Conservation (phyloP, 1,284 basidiomycete genomes). For the Trichosporon ovoides region DNA sequence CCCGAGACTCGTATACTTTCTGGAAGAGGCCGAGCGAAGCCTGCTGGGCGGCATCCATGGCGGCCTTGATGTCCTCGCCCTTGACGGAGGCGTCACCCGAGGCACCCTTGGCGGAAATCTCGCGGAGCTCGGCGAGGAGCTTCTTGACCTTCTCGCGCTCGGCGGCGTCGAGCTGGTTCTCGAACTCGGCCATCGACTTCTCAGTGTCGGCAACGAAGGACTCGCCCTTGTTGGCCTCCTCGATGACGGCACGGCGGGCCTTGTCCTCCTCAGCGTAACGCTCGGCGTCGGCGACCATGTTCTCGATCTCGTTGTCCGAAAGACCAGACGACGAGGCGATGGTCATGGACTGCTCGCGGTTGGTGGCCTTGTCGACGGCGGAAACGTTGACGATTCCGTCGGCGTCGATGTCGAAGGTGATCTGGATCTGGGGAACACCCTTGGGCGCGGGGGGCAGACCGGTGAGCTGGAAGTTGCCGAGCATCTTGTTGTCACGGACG, state of each 20-base stretch:
- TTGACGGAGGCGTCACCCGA: slow-evolving; percentile 73
- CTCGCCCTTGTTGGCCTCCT: slow-evolving; percentile 96
- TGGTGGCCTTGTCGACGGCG: slow-evolving; percentile 94
- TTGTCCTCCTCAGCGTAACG: slow-evolving; percentile 89
- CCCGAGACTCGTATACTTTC: slow-evolving; percentile 92
- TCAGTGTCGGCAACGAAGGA: slow-evolving; percentile 92
- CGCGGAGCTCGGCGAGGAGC: slow-evolving; percentile 80
- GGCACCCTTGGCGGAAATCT: slow-evolving; percentile 85
- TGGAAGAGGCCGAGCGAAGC: slow-evolving; percentile 96
- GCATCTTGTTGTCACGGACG: slow-evolving; percentile 89
- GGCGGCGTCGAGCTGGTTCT: slow-evolving; percentile 84
- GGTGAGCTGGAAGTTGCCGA: slow-evolving; percentile 98
- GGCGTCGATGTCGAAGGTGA: slow-evolving; percentile 98
- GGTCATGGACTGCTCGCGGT: slow-evolving; percentile 81
- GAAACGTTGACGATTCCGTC: slow-evolving; percentile 98
- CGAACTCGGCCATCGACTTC: slow-evolving; percentile 94
- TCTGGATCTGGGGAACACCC: slow-evolving; percentile 97
- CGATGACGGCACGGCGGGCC: slow-evolving; percentile 78
- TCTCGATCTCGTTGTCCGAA: slow-evolving; percentile 92
- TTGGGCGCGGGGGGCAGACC: slow-evolving; percentile 95
- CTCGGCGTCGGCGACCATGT: slow-evolving; percentile 93
- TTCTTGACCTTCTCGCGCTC: slow-evolving; percentile 92
- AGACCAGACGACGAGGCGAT: slow-evolving; percentile 94
- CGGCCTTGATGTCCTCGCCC: slow-evolving; percentile 82
- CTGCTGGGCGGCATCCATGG: slow-evolving; percentile 93